These are phyloP conservation scores for Lactifluus pinguis DNA, from an alignment of 768 basidiomycete genomes.

Conservation along the genomic window DNA sequence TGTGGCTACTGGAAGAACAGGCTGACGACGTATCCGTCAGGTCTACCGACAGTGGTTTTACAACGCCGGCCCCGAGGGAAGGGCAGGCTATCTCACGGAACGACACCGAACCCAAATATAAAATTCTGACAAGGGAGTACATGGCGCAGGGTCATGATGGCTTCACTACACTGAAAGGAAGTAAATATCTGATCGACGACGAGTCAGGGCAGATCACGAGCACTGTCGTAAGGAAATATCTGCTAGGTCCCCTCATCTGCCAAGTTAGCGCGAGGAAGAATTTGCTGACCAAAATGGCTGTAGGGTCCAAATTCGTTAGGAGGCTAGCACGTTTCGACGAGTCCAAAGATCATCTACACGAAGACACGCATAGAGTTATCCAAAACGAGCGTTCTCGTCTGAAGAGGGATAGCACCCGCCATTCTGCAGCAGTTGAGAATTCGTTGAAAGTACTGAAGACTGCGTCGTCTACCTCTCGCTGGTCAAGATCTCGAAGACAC, in stretches of 20 bases:
- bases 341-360: slow-evolving; percentile 30
- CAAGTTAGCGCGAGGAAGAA: neutral
- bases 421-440: slow-evolving; percentile 28
- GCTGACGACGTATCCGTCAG: slow-evolving; percentile 1
- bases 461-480: slow-evolving; percentile 33
- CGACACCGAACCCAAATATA: slow-evolving; percentile 52
- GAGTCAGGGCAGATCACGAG: slow-evolving; percentile 77
- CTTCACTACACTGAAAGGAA: slow-evolving; percentile 55
- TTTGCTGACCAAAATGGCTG: neutral
- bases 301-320: slow-evolving; percentile 71
- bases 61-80: slow-evolving; percentile 30
- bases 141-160: slow-evolving; percentile 83
- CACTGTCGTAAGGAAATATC: slow-evolving; percentile 70
- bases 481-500: slow-evolving; percentile 41
- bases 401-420: slow-evolving; percentile 9
- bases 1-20: slow-evolving; percentile 45
- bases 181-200: slow-evolving; percentile 67
- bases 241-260: slow-evolving; percentile 47
- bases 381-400: slow-evolving; percentile 34
- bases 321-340: slow-evolving; percentile 40
- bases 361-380: slow-evolving; percentile 37
- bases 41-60: slow-evolving; percentile 18
- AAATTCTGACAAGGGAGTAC: slow-evolving; percentile 79
- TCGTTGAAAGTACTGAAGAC: slow-evolving; percentile 46
- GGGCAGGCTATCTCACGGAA: slow-evolving; percentile 45